These are phyloP conservation scores for Colletotrichum caudatum DNA, from an alignment of 2,329 filamentous ascomycete species.

Conservation along the genomic window DNA sequence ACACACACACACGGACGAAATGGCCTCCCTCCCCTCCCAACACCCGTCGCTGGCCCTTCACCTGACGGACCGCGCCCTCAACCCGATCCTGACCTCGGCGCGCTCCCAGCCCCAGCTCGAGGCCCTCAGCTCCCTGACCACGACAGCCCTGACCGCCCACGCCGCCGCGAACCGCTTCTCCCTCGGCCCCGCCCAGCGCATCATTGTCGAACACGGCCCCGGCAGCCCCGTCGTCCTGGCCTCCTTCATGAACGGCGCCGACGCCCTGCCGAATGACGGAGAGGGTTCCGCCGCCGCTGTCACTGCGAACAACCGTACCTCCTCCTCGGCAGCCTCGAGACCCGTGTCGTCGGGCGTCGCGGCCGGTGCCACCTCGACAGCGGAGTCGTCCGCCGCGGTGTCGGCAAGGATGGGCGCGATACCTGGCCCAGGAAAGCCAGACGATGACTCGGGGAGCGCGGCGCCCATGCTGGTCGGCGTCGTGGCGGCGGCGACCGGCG, in stretches of 20 bases:
- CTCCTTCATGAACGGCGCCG: constrained; percentile 59
- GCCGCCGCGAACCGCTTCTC: constrained; percentile 65
- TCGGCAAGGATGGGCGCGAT: constrained; percentile 14
- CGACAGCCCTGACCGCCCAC: constrained; percentile 65
- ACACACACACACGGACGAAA: constrained; percentile 39
- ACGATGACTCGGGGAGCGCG: constrained; percentile 40
- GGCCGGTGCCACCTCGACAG: constrained; percentile 19
- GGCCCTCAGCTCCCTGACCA: constrained; percentile 65
- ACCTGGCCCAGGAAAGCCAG: constrained; percentile 23
- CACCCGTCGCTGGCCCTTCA: constrained; percentile 66
- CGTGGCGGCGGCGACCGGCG: constrained; percentile 63
- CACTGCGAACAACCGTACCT: constrained; percentile 9
- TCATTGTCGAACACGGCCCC: constrained; percentile 68
- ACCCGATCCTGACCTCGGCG: constrained; percentile 68
- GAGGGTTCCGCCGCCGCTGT: constrained; percentile 24
- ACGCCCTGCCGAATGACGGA: constrained; percentile 35
- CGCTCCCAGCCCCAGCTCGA: constrained; percentile 58
- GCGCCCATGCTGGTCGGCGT: constrained; percentile 67
- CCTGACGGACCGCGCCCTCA: constrained; percentile 68
- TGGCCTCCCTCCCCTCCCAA: constrained; percentile 60
- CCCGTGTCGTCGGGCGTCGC: constrained; percentile 19
- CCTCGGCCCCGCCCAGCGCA: constrained; percentile 65
- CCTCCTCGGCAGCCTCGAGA: constrained; percentile 24
- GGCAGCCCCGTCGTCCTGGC: constrained; percentile 58
- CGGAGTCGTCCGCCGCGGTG: constrained; percentile 7